A percentile compares a stretch with the other conserved stretches of the same genome.
Evolutionary conservation across 306 rosid species (phyloP).

Genomic region (Castanea crenata): DNA sequence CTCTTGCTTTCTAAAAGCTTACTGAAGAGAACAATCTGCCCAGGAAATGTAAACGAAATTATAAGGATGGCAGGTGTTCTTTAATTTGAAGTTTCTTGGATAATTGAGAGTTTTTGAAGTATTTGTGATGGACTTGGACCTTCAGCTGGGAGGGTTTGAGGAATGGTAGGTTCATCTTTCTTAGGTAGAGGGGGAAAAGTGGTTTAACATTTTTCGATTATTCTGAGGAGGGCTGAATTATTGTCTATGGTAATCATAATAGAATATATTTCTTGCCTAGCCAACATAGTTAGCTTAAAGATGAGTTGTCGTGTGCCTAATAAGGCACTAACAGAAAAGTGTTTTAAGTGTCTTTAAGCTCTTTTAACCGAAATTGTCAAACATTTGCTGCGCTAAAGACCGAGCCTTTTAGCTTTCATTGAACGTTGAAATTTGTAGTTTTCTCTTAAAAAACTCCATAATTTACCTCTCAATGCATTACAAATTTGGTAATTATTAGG

Average conservation of each 20-base stretch:
- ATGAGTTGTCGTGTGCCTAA: background rate
- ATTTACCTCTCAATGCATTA: no score
- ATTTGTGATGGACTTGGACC: background rate
- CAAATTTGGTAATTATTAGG: no score
- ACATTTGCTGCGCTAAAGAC: no score
- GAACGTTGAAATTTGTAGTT: no score
- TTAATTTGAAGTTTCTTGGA: background rate
- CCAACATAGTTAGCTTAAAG: background rate
- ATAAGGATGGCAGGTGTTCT: background rate
- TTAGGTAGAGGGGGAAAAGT: background rate
- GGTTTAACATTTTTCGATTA: background rate
- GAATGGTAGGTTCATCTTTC: background rate
- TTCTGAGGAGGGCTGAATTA: background rate
- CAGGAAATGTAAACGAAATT: no score
- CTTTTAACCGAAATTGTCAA: no score
- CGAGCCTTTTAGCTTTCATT: no score
- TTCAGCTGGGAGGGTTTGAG: background rate
- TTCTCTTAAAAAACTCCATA: no score
- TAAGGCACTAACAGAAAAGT: no score
- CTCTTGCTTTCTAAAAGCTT: background rate
- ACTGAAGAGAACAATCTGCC: no score
- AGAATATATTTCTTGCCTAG: background rate
- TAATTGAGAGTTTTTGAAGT: background rate
- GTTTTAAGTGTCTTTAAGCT: no score
- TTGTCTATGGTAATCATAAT: background rate